Evolutionary conservation across 805 yeast species (phyloP).

Genomic region (Spathaspora boniae): DNA sequence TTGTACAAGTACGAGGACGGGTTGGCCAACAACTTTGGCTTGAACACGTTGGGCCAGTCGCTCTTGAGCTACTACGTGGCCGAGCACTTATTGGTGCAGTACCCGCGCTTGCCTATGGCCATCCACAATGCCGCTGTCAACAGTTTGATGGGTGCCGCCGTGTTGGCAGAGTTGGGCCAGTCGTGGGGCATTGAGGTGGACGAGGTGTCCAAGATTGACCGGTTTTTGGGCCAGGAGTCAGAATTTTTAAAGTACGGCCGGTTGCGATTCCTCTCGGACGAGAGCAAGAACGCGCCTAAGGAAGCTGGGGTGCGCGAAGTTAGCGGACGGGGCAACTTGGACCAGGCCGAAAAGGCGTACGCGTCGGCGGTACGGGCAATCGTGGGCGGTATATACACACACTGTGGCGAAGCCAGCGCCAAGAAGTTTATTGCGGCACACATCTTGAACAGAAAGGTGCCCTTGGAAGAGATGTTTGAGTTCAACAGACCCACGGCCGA

Average conservation of each 20-base stretch:
- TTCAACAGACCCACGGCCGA: slow-evolving; percentile 86
- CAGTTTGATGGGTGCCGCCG: slow-evolving; percentile 65
- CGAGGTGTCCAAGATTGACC: slow-evolving; percentile 55
- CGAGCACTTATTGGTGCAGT: slow-evolving; percentile 67
- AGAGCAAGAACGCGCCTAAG: slow-evolving; percentile 22
- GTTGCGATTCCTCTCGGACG: slow-evolving; percentile 44
- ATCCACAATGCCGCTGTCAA: slow-evolving; percentile 74
- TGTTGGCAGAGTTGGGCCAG: slow-evolving; percentile 64
- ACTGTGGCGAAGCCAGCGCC: slow-evolving; percentile 62
- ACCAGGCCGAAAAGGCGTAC: slow-evolving; percentile 43
- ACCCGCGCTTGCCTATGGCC: slow-evolving; percentile 86
- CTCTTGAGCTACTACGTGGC: slow-evolving; percentile 71
- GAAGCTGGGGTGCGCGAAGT: slow-evolving; percentile 51
- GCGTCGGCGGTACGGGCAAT: slow-evolving; percentile 79
- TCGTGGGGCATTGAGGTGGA: slow-evolving; percentile 91
- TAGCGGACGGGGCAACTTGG: slow-evolving; percentile 19
- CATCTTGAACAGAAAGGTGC: slow-evolving; percentile 78
- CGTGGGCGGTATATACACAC: slow-evolving; percentile 78
- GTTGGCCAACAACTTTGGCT: slow-evolving; percentile 70
- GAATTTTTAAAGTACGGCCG: slow-evolving; percentile 67
- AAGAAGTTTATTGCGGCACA: slow-evolving; percentile 69
- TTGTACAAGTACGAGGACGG: slow-evolving; percentile 44
- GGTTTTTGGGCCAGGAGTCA: slow-evolving; percentile 66
- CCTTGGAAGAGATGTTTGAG: slow-evolving; percentile 67
- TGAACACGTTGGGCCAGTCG: slow-evolving; percentile 78